These are phyloP conservation scores for Colletotrichum falcatum DNA, from an alignment of 2,329 filamentous ascomycete genomes.

Conservation along the genomic window DNA sequence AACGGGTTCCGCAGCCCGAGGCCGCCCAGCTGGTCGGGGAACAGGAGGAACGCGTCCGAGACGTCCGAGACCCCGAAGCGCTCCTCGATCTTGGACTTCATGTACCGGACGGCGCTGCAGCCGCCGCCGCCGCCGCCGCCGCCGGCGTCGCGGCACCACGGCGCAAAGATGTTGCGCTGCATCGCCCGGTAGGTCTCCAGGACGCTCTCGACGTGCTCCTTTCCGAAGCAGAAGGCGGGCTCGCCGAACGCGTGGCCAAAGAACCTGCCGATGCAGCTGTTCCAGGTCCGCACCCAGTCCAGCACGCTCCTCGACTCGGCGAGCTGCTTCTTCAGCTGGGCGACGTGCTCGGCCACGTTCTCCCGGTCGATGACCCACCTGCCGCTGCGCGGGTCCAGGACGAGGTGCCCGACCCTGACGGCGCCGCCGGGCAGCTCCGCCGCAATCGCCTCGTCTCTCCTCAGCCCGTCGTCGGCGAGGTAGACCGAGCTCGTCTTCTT, in stretches of 20 bases:
- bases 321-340: constrained; percentile 67
- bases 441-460: constrained; percentile 42
- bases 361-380: constrained; percentile 66
- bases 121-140: neutral
- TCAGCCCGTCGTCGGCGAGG: constrained; percentile 42
- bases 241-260: constrained; percentile 60
- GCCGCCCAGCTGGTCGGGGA: constrained; percentile 59
- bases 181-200: constrained; percentile 57
- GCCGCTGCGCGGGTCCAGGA: constrained; percentile 57
- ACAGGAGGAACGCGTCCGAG: constrained; percentile 60
- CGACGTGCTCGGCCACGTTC: constrained; percentile 65
- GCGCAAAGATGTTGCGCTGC: constrained; percentile 53
- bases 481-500: constrained; percentile 56
- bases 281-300: constrained; percentile 58
- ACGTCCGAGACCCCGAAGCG: constrained; percentile 53
- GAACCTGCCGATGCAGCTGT: constrained; percentile 59
- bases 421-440: constrained; percentile 60
- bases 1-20: constrained; percentile 61
- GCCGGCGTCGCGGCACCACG: neutral
- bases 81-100: constrained; percentile 47
- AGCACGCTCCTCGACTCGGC: constrained; percentile 60
- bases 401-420: constrained; percentile 68
- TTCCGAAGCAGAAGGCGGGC: constrained; percentile 58
- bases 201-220: constrained; percentile 57
- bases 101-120: constrained; percentile 46